Evolutionary conservation across 1,139 yeast genomes (phyloP), one percentile per base, ranked within the genome.

Genomic region (Pichia sp.): DNA sequence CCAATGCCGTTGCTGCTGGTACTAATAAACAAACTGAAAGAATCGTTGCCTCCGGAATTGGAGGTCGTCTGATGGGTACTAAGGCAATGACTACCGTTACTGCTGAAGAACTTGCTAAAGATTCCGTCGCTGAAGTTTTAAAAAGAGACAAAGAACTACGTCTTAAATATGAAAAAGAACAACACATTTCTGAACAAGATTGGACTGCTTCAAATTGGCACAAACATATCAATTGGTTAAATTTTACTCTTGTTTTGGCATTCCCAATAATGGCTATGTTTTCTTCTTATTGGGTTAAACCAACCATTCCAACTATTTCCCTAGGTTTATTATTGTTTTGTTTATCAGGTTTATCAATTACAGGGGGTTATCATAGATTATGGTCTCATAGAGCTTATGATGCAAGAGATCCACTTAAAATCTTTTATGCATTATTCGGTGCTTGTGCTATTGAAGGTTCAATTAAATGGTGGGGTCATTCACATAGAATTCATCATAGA

Each of bases 401-500:
- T 45, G 96, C 93, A 34, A 70, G 72, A 40, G 60, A 70, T 55
- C 91, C 95, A 7, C 74, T 87, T 37, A 74, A 83, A 52, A 51
- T 86, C 35, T 73, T 83, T 55, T 81, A 74, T 56, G 94, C 95
- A 33, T 68, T 87, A 35, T 83, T 84, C 52, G 98, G 98, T 45
- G 93, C 95, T 34, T 95, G 95, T 43, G 86, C 96, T 44, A 88
- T 87, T 45, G 95, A 91, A 68, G 98, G 98, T 52, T 88, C 96
- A 38, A 82, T 89, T 64, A 88, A 91, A 68, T 93, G 98, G 98
- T 91, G 98, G 98, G 80, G 93, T 41, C 96, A 91, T 63, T 83
- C 93, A 42, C 98, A 91, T 70, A 80, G 98, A 72, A 78, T 93
- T 50, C 98, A 91, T 69, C 98, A 91, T 71, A 78, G 98, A 67